Evolutionary conservation across 306 rosid genomes (phyloP).

Genomic region (Quercus ilex): DNA sequence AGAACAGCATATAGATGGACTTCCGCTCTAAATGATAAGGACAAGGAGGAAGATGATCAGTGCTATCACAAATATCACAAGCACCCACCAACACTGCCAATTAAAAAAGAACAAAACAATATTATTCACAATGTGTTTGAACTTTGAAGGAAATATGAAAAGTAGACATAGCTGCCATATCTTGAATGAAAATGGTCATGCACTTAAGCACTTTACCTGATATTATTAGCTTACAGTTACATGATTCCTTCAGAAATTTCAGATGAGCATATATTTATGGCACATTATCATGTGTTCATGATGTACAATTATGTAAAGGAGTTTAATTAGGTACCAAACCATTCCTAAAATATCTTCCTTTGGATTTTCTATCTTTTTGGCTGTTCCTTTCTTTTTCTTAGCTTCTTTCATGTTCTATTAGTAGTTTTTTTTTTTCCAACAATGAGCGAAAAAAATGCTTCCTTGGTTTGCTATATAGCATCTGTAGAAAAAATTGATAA

Average conservation of each 20-base stretch:
- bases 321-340: neutral
- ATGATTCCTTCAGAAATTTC: neutral
- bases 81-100: conserved; percentile 75
- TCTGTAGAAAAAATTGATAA: neutral
- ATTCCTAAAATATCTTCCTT: neutral
- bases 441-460: neutral
- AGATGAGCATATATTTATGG: neutral
- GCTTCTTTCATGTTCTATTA: too few relatives aligned
- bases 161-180: conserved; percentile 1
- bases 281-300: neutral
- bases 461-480: neutral
- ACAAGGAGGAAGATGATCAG: conserved; percentile 41
- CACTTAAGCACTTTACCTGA: neutral
- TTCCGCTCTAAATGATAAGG: conserved; percentile 38
- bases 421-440: neutral
- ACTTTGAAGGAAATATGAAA: neutral
- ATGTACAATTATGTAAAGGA: neutral
- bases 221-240: neutral
- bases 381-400: neutral
- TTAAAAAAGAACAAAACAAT: conserved; percentile 14
- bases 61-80: conserved; percentile 37
- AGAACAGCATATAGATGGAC: conserved; percentile 3
- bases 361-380: neutral
- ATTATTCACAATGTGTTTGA: neutral
- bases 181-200: conserved; percentile 13